Evolutionary conservation across 768 basidiomycete species (phyloP), one percentile per base, ranked within the genome.

Genomic region (Trametes coccinea): DNA sequence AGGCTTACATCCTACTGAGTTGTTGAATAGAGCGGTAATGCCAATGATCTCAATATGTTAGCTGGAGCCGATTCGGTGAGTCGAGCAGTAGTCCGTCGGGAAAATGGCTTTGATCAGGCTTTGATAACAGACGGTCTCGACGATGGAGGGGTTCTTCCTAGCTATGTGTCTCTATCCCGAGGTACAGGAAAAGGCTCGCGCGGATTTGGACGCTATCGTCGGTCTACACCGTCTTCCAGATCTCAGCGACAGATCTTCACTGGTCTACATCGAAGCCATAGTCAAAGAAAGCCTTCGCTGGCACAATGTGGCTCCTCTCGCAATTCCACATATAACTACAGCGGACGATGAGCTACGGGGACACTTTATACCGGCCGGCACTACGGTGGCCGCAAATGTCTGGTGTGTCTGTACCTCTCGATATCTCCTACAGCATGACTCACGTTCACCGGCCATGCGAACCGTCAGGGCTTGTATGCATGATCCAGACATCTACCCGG

Each of bases 401-500:
- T 72, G 71, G 71, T 70, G 53, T 34, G 52, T 22, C 22, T 22
- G 22, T 22, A 22, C 22, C 22, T 22, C 22, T 22, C 22, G 22
- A 22, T 22, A 22, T 22, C 22, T 22, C 22, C 22, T 22, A 22
- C 22, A 22, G 22, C 22, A 22, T 22, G 22, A 22, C 22, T 22
- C 22, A 9, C 7, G 17, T 41, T n/a, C 7, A 48, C 10, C 14
- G 10, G 8, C 39, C 14, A 13, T 34, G 5, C 39, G 5, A 8
- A 7, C 5, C 22, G 22, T 22, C 17, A 61, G 62, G 62, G 54
- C 53, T 71, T 93, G 95, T 5, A 79, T 95, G 46, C 95, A 97
- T 72, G 97, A 99, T 74, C 83, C 89, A 27, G 78, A 80, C 39
- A 84, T 93, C 43, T 99, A 91, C 79, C 90, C 92, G 27, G 84